Percentiles rank a stretch among this genome's conserved stretches.
These are phyloP conservation scores for Amphirosellinia nigrospora DNA, from an alignment of 495 filamentous ascomycete genomes.

Conservation along the genomic window DNA sequence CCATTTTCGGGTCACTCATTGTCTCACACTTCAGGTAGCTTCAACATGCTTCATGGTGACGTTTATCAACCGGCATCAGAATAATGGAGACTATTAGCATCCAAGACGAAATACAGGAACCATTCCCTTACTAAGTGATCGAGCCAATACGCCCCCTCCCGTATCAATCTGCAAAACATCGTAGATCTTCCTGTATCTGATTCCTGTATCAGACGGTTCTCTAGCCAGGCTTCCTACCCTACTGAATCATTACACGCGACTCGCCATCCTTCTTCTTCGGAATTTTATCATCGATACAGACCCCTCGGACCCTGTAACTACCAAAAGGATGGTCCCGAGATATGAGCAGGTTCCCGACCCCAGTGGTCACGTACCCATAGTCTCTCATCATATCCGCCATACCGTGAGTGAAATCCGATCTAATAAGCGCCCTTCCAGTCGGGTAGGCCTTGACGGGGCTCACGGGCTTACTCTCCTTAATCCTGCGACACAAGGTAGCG, in stretches of 20 bases:
- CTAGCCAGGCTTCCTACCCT: not conserved
- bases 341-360: constrained; percentile 34
- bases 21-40: not conserved
- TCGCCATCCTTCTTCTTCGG: not conserved
- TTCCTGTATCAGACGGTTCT: not conserved
- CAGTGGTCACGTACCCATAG: constrained; percentile 36
- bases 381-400: constrained; percentile 28
- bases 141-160: not conserved
- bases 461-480: constrained; percentile 8
- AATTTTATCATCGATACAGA: not conserved
- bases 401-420: constrained; percentile 31
- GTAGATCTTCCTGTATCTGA: not conserved
- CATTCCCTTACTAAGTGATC: not conserved
- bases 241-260: not conserved
- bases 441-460: constrained; percentile 23
- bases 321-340: constrained; percentile 31
- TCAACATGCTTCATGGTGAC: not conserved
- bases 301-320: constrained; percentile 22
- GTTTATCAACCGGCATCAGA: not conserved
- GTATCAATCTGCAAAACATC: too few species aligned
- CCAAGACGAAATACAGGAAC: not conserved
- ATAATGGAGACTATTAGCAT: not conserved
- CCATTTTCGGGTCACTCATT: not conserved
- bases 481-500: constrained; percentile 25
- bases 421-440: constrained; percentile 30